A percentile compares a stretch with the other conserved stretches of the same genome.
phyloP scores from a whole-genome alignment of 2,329 filamentous ascomycete genomes.

The Alternaria ventricosa region DNA sequence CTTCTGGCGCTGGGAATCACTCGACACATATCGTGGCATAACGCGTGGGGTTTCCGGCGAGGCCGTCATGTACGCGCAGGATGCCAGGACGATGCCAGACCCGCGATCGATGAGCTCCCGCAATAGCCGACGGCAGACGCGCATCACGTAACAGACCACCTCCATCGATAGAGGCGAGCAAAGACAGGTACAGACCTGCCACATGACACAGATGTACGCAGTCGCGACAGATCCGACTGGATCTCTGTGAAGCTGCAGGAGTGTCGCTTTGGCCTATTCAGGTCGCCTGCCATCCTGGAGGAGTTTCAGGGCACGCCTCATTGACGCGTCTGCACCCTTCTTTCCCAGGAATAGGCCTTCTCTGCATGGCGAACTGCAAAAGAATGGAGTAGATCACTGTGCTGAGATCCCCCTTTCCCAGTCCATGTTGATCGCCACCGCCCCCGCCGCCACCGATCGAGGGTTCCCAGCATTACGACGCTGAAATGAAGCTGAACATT shows the following conservation, averaged over 20 bases:
- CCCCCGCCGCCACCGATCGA: neutral
- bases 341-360: neutral
- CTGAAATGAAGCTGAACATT: neutral
- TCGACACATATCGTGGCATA: constrained; percentile 8
- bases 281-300: neutral
- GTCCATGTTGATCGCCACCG: neutral
- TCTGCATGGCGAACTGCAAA: neutral
- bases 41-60: neutral
- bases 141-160: neutral
- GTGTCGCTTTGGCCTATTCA: neutral
- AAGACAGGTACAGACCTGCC: neutral
- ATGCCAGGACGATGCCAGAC: neutral
- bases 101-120: neutral
- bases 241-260: neutral
- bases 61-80: neutral
- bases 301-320: neutral
- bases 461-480: neutral
- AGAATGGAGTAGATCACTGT: neutral
- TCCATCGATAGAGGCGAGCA: neutral
- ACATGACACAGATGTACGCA: neutral
- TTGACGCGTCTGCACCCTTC: neutral
- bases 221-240: neutral
- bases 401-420: neutral
- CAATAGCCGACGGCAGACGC: neutral
- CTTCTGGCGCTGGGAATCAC: constrained; percentile 1